A percentile compares a stretch with the other conserved stretches of the same genome.
Conservation (phyloP, 768 basidiomycete genomes). For the Leccinellum luteum region DNA sequence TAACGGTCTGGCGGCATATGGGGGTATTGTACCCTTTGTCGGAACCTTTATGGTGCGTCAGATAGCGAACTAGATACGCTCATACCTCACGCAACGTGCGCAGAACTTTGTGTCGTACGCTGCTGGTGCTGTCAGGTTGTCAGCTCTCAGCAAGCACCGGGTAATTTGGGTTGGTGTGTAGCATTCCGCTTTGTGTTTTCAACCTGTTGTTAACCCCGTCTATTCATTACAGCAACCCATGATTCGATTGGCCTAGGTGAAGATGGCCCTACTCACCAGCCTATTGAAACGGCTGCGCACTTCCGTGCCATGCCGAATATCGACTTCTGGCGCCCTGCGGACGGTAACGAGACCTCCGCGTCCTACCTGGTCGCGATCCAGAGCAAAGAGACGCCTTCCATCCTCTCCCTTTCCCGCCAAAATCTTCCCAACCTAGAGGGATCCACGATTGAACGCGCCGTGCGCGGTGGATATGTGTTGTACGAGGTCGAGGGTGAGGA, state of each 20-base stretch:
- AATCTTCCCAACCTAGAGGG: conserved; percentile 91
- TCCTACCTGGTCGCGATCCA: conserved; percentile 79
- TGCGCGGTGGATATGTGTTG: conserved; percentile 86
- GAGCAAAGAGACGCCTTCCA: conserved; percentile 75
- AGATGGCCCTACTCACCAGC: conserved; percentile 96
- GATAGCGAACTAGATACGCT: neutral
- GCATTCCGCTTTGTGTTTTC: neutral
- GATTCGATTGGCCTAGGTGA: conserved; percentile 93
- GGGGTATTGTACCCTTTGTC: conserved; percentile 85
- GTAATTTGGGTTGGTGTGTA: conserved; percentile 90
- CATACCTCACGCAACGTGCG: conserved; percentile 7
- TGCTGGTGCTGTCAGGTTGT: conserved; percentile 87
- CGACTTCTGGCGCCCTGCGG: conserved; percentile 90
- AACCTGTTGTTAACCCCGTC: neutral
- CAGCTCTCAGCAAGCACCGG: conserved; percentile 84
- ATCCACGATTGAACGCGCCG: conserved; percentile 81
- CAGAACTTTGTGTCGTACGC: conserved; percentile 94
- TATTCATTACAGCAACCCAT: conserved; percentile 66
- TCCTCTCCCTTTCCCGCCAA: conserved; percentile 81
- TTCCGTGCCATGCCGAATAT: conserved; percentile 90
- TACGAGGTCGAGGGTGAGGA: conserved; percentile 76
- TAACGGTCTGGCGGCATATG: conserved; percentile 88
- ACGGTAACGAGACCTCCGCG: conserved; percentile 97
- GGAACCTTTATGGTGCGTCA: conserved; percentile 82
- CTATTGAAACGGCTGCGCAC: conserved; percentile 83